These are phyloP conservation scores for Phytophthora citrophthora DNA, from an alignment of 352 stramenopile genomes.

Conservation along the genomic window DNA sequence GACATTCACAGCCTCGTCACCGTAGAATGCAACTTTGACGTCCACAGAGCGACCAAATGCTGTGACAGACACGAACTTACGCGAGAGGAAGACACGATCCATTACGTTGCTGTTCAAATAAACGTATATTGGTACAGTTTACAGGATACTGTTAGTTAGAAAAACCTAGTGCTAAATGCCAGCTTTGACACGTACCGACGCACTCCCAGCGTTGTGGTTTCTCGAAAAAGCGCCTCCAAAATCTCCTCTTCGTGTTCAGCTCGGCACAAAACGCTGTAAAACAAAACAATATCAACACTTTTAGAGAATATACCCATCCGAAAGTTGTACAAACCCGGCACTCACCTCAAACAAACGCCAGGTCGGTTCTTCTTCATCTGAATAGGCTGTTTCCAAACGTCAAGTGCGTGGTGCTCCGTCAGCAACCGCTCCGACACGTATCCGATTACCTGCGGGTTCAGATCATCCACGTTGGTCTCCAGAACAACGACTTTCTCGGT, in stretches of 20 bases:
- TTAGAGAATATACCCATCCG: constrained; percentile 1
- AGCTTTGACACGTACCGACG: constrained; percentile 56
- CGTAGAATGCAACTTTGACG: constrained; percentile 68
- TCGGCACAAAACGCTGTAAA: constrained; percentile 75
- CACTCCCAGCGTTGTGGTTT: constrained; percentile 91
- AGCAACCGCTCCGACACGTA: constrained; percentile 82
- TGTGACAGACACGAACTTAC: constrained; percentile 55
- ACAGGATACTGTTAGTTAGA: constrained; percentile 18
- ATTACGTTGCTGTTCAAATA: constrained; percentile 52
- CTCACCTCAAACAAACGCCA: constrained; percentile 73
- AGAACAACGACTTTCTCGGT: constrained; percentile 76
- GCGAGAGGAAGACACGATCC: constrained; percentile 59
- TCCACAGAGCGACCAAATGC: constrained; percentile 55
- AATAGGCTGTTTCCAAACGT: constrained; percentile 90
- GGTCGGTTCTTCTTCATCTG: constrained; percentile 94
- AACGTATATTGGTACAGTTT: constrained; percentile 29
- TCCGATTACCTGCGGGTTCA: constrained; percentile 86
- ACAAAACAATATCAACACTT: not conserved
- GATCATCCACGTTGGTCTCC: constrained; percentile 93
- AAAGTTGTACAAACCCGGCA: not conserved
- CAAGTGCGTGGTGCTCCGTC: constrained; percentile 62
- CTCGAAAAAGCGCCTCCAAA: constrained; percentile 69
- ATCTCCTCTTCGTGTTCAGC: constrained; percentile 60
- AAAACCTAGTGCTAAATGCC: not conserved
- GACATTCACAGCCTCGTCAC: constrained; percentile 63